Conservation (phyloP, 2,329 filamentous ascomycete genomes). For the Colletotrichum salicis region DNA sequence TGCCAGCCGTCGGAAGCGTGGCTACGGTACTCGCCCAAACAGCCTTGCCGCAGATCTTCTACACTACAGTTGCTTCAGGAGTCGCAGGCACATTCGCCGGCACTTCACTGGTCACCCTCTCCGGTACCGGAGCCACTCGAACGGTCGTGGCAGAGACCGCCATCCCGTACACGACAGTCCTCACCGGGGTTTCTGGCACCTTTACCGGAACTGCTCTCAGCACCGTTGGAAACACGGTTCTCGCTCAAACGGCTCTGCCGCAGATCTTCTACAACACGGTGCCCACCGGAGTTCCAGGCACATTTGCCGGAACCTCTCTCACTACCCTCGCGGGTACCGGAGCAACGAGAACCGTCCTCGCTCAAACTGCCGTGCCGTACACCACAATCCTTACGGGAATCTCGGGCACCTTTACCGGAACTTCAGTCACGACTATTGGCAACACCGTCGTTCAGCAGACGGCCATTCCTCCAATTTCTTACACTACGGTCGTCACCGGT, state of each 20-base stretch:
- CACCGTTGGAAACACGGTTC: background rate
- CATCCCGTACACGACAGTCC: background rate
- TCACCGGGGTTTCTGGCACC: background rate
- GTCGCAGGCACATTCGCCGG: background rate
- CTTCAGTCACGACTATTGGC: background rate
- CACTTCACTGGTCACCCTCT: background rate
- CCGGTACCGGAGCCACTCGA: background rate
- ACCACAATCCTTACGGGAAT: background rate
- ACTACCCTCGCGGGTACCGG: background rate
- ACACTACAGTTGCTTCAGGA: background rate
- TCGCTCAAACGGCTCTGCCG: background rate
- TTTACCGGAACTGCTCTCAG: background rate
- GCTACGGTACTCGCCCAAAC: slow-evolving; percentile 5
- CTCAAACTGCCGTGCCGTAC: background rate
- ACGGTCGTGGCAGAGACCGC: slow-evolving; percentile 9
- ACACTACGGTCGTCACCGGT: background rate
- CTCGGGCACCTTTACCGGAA: background rate
- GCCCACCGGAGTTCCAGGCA: background rate
- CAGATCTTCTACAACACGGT: background rate
- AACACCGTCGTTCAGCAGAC: background rate
- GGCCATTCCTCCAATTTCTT: background rate
- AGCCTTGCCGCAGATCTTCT: background rate
- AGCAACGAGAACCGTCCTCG: background rate
- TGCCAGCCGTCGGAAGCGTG: background rate
- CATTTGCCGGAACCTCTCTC: background rate